Evolutionary conservation across 2,329 filamentous ascomycete genomes (phyloP).

Genomic region (Lecanicillium sp.): DNA sequence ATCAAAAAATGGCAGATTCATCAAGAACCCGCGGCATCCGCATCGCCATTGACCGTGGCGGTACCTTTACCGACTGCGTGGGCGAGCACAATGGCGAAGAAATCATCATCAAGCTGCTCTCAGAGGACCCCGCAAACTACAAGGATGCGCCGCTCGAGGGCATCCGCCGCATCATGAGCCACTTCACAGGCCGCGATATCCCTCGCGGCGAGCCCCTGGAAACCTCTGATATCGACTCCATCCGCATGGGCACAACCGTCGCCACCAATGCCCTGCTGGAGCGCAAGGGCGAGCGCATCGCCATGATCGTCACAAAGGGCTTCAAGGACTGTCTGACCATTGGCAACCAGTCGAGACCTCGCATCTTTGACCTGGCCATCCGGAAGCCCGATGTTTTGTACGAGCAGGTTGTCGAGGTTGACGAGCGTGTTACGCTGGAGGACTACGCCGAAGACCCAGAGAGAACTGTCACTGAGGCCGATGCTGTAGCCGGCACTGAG

Average conservation of each 20-base stretch:
- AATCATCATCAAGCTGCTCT: conserved; percentile 80
- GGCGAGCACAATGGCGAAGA: conserved; percentile 75
- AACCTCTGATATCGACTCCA: conserved; percentile 78
- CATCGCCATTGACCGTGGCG: conserved; percentile 74
- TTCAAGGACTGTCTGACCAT: conserved; percentile 86
- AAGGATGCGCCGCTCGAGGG: conserved; percentile 86
- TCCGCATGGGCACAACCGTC: conserved; percentile 93
- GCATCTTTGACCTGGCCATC: conserved; percentile 88
- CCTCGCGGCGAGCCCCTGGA: conserved; percentile 75
- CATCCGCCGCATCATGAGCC: conserved; percentile 77
- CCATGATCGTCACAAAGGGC: conserved; percentile 78
- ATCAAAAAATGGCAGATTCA: conserved; percentile 32
- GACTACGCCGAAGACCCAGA: conserved; percentile 86
- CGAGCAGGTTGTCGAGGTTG: conserved; percentile 77
- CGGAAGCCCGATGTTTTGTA: conserved; percentile 83
- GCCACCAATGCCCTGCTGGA: conserved; percentile 89
- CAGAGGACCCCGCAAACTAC: conserved; percentile 86
- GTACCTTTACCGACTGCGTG: conserved; percentile 90
- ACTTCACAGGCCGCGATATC: conserved; percentile 68
- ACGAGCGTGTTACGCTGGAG: conserved; percentile 85
- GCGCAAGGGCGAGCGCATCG: conserved; percentile 83
- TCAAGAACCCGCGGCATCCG: conserved; percentile 54
- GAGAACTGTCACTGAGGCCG: conserved; percentile 48
- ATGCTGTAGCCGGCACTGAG: conserved; percentile 44
- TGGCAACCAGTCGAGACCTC: conserved; percentile 82